Conservation (phyloP, 2,329 filamentous ascomycete species). For the Ophiostoma ulmi region DNA sequence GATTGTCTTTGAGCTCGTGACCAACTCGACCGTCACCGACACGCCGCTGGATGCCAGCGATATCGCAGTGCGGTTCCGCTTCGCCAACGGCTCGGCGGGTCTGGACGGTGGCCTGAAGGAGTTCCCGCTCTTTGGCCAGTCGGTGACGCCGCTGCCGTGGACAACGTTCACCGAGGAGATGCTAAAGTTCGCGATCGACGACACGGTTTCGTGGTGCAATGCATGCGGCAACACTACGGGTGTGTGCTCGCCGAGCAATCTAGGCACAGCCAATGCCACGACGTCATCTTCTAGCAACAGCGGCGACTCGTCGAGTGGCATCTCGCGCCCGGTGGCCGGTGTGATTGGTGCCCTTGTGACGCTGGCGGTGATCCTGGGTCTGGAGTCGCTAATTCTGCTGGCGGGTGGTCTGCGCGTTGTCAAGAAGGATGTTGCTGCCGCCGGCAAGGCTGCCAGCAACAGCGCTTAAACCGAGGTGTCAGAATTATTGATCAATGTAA, state of each 20-base stretch:
- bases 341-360: constrained; percentile 72
- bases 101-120: constrained; percentile 44
- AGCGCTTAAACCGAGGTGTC: neutral
- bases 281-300: constrained; percentile 25
- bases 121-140: constrained; percentile 58
- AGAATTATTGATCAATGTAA: neutral
- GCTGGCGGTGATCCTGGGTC: constrained; percentile 45
- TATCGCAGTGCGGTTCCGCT: constrained; percentile 56
- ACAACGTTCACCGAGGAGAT: constrained; percentile 60
- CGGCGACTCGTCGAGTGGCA: constrained; percentile 37
- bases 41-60: constrained; percentile 35
- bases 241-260: constrained; percentile 48
- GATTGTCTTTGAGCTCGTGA: constrained; percentile 71
- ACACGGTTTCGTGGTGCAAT: constrained; percentile 64
- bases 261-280: constrained; percentile 29
- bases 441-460: constrained; percentile 23
- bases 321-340: constrained; percentile 69
- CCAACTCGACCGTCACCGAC: constrained; percentile 44
- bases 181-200: constrained; percentile 60
- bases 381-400: constrained; percentile 42
- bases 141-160: constrained; percentile 58
- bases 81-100: constrained; percentile 54
- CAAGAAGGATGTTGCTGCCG: constrained; percentile 37
- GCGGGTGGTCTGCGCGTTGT: constrained; percentile 44
- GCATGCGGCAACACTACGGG: constrained; percentile 69